Conservation (phyloP, 768 basidiomycete species). For the Suillus subluteus region DNA sequence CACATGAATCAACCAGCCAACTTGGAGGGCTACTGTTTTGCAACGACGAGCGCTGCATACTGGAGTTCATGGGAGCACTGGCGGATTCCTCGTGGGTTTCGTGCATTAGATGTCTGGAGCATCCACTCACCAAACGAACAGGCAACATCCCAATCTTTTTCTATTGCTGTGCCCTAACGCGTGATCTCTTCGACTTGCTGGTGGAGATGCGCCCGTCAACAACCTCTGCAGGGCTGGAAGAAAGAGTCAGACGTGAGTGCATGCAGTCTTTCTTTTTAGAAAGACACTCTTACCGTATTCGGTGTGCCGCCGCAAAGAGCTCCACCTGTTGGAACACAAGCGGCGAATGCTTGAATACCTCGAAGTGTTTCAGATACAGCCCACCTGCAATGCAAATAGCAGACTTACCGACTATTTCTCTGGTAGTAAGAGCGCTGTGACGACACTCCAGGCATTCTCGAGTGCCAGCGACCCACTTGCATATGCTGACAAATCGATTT, state of each 20-base stretch:
- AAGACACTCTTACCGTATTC: no score
- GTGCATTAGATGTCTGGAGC: no score
- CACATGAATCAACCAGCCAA: no score
- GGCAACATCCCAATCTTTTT: slow-evolving; percentile 24
- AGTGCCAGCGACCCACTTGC: not conserved
- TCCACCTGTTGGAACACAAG: slow-evolving; percentile 24
- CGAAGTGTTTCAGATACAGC: slow-evolving; percentile 1
- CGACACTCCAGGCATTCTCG: not conserved
- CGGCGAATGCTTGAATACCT: slow-evolving; percentile 19
- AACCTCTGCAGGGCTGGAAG: slow-evolving; percentile 25
- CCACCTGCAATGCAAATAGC: not conserved
- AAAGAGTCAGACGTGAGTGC: slow-evolving; percentile 26
- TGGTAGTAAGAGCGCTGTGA: not conserved
- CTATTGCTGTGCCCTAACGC: slow-evolving; percentile 21
- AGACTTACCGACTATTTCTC: not conserved
- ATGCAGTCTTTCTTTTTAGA: no score
- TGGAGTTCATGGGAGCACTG: no score
- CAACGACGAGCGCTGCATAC: no score
- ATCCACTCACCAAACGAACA: not conserved
- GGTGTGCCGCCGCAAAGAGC: slow-evolving; percentile 15
- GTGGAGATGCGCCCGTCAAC: slow-evolving; percentile 23
- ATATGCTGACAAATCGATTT: slow-evolving; percentile 17
- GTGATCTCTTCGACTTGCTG: slow-evolving; percentile 28
- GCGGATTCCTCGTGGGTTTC: no score
- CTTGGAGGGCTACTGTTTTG: no score